Percentiles rank a stretch among this genome's conserved stretches.
Evolutionary conservation across 2,329 filamentous ascomycete genomes (phyloP).

Genomic region (Colletotrichum trifolii): DNA sequence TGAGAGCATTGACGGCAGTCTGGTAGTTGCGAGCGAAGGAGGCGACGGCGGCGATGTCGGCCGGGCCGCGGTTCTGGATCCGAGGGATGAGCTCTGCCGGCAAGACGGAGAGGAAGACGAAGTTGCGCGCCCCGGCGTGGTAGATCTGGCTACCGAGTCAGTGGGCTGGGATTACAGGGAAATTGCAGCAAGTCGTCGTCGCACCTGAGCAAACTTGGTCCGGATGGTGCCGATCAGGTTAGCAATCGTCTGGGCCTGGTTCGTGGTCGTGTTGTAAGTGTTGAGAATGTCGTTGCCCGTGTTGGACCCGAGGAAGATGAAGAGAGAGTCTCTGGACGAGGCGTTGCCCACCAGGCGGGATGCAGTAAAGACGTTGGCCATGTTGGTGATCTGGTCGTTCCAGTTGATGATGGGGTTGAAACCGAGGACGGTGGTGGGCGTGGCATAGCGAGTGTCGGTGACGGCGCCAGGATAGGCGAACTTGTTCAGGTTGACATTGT

Average conservation of each 20-base stretch:
- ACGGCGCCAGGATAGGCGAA: constrained; percentile 10
- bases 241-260: constrained; percentile 13
- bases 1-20: constrained; percentile 1
- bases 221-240: constrained; percentile 12
- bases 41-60: constrained; percentile 13
- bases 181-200: background rate
- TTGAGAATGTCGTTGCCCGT: constrained; percentile 18
- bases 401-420: constrained; percentile 20
- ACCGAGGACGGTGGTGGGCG: constrained; percentile 1
- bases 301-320: constrained; percentile 24
- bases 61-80: constrained; percentile 8
- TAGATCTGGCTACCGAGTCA: background rate
- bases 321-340: constrained; percentile 11
- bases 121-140: constrained; percentile 19
- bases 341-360: background rate
- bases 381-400: constrained; percentile 20
- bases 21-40: constrained; percentile 18
- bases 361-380: background rate
- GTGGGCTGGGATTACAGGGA: too few relatives aligned
- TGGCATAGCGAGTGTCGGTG: constrained; percentile 5
- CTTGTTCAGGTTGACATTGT: constrained; percentile 19
- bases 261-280: constrained; percentile 24
- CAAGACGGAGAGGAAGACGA: constrained; percentile 17
- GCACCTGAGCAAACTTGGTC: constrained; percentile 15
- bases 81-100: constrained; percentile 13